These are phyloP conservation scores for Syzygium jambos DNA, from an alignment of 345 rosid genomes.

Conservation along the genomic window DNA sequence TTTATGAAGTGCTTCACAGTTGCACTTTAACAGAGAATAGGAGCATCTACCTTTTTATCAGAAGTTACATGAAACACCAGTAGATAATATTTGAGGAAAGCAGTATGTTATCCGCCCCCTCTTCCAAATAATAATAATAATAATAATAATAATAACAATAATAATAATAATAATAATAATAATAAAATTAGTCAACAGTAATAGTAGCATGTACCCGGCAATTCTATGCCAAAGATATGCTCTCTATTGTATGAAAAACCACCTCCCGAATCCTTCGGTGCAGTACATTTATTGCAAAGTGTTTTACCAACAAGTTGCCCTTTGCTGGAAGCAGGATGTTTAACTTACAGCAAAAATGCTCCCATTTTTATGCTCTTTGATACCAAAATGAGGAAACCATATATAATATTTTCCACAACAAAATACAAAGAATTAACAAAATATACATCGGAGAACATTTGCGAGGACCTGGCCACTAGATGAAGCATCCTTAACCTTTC, in stretches of 20 bases:
- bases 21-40: neutral
- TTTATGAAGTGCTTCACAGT: neutral
- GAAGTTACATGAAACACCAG: neutral
- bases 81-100: neutral
- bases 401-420: neutral
- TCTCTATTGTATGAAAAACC: neutral
- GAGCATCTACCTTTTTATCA: neutral
- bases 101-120: neutral
- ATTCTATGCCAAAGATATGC: neutral
- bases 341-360: neutral
- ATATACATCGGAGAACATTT: neutral
- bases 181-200: neutral
- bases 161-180: too few species aligned
- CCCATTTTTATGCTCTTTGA: neutral
- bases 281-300: neutral
- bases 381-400: neutral
- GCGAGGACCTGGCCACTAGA: neutral
- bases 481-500: neutral
- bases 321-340: neutral
- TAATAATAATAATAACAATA: neutral
- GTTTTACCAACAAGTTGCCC: neutral
- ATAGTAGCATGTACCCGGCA: neutral
- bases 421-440: neutral
- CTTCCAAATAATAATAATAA: neutral
- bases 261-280: neutral